A percentile compares a stretch with the other conserved stretches of the same genome.
Conservation (phyloP, 1,284 basidiomycete species). For the Cryptococcus sp. region DNA sequence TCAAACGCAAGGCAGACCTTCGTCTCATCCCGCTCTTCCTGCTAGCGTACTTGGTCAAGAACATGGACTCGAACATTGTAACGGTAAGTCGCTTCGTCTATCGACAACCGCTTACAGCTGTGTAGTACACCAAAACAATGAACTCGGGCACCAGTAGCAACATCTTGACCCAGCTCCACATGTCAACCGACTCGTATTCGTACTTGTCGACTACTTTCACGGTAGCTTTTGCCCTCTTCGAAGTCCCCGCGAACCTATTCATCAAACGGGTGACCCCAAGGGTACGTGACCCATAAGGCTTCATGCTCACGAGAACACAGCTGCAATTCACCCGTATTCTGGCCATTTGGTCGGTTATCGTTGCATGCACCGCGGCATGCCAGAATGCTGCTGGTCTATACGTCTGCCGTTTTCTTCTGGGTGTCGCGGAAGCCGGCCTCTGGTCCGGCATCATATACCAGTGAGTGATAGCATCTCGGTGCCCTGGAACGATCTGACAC, state of each 20-base stretch:
- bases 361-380: slow-evolving; percentile 25
- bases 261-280: slow-evolving; percentile 33
- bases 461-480: slow-evolving; percentile 5
- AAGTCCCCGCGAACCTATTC: slow-evolving; percentile 32
- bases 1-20: no score
- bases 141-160: slow-evolving; percentile 24
- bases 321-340: slow-evolving; percentile 31
- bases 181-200: slow-evolving; percentile 29
- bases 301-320: background rate
- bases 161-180: slow-evolving; percentile 32
- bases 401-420: slow-evolving; percentile 19
- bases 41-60: no score
- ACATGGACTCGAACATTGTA: no score
- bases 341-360: slow-evolving; percentile 29
- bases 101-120: background rate
- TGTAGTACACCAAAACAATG: slow-evolving; percentile 27
- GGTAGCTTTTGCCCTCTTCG: slow-evolving; percentile 23
- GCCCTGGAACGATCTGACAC: no score
- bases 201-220: slow-evolving; percentile 27
- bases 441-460: slow-evolving; percentile 28
- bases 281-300: slow-evolving; percentile 10
- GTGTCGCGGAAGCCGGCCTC: slow-evolving; percentile 26
- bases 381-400: slow-evolving; percentile 12
- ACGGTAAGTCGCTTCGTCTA: no score
- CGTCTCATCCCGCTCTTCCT: no score